These are phyloP conservation scores for Xylaria sp. DNA, from an alignment of 2,329 filamentous ascomycete species.

Conservation along the genomic window DNA sequence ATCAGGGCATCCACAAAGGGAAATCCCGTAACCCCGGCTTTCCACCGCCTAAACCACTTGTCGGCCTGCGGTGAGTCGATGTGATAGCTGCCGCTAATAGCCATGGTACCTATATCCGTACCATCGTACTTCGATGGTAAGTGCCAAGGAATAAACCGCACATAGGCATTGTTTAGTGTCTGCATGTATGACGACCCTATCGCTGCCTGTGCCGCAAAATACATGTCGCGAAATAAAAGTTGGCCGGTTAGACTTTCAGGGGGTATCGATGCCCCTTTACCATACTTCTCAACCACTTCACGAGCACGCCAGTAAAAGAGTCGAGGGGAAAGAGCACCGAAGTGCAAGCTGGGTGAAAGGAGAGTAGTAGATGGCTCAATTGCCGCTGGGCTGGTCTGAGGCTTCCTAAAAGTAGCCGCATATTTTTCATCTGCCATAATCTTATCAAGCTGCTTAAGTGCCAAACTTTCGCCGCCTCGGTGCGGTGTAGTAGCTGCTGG, in stretches of 20 bases:
- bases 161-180: slow-evolving; percentile 71
- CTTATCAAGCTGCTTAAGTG: slow-evolving; percentile 66
- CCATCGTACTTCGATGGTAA: slow-evolving; percentile 66
- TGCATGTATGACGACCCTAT: slow-evolving; percentile 72
- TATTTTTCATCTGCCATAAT: slow-evolving; percentile 73
- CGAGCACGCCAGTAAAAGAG: slow-evolving; percentile 78
- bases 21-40: slow-evolving; percentile 75
- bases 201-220: slow-evolving; percentile 79
- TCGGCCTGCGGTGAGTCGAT: slow-evolving; percentile 72
- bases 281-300: slow-evolving; percentile 67
- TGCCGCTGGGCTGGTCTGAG: slow-evolving; percentile 77
- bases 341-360: slow-evolving; percentile 78
- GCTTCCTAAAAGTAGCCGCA: slow-evolving; percentile 79
- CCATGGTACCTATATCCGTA: slow-evolving; percentile 53
- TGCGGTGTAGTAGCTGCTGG: slow-evolving; percentile 72
- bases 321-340: slow-evolving; percentile 75
- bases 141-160: slow-evolving; percentile 83
- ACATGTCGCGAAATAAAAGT: slow-evolving; percentile 83
- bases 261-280: slow-evolving; percentile 66
- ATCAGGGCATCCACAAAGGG: slow-evolving; percentile 85
- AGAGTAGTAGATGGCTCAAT: slow-evolving; percentile 79
- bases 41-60: slow-evolving; percentile 74
- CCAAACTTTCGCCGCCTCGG: slow-evolving; percentile 75
- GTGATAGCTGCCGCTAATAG: slow-evolving; percentile 69
- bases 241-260: slow-evolving; percentile 79